These are phyloP conservation scores for Schizothecium vesticola DNA, from an alignment of 495 filamentous ascomycete genomes.

Conservation along the genomic window DNA sequence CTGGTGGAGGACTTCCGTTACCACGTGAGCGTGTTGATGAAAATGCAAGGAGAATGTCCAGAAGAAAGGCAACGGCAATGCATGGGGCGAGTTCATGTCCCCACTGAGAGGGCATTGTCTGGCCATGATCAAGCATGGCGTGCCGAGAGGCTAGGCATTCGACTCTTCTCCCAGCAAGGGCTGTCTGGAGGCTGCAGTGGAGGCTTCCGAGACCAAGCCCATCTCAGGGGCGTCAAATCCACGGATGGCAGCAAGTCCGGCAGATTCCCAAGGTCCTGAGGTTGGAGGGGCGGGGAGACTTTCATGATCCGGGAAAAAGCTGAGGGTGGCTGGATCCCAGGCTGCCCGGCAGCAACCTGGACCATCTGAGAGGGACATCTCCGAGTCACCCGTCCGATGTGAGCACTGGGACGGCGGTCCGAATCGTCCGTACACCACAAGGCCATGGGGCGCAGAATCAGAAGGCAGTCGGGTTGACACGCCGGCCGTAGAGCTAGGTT, in stretches of 20 bases:
- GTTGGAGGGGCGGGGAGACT: background rate
- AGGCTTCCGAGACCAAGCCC: constrained; percentile 2
- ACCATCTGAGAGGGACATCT: constrained; percentile 17
- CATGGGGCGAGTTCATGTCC: background rate
- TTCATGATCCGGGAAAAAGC: constrained; percentile 7
- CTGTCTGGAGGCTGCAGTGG: constrained; percentile 1
- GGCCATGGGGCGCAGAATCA: constrained; percentile 10
- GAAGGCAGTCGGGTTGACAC: background rate
- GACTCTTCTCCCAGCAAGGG: constrained; percentile 12
- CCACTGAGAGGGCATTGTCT: background rate
- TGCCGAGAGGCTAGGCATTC: background rate
- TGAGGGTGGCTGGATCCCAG: constrained; percentile 19
- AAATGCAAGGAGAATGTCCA: background rate
- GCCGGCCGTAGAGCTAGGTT: background rate
- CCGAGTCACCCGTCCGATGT: constrained; percentile 10
- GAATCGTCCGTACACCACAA: constrained; percentile 8
- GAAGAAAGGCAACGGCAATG: background rate
- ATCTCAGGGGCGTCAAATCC: background rate
- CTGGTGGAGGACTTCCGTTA: background rate
- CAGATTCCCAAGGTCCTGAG: background rate
- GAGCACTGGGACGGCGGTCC: constrained; percentile 19
- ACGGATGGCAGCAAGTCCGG: background rate
- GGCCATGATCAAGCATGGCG: background rate
- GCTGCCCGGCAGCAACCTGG: constrained; percentile 3
- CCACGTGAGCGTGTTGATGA: background rate